Evolutionary conservation across 116 monocot genomes (phyloP), one percentile per base, ranked within the genome.

Genomic region (Cymodocea nodosa): DNA sequence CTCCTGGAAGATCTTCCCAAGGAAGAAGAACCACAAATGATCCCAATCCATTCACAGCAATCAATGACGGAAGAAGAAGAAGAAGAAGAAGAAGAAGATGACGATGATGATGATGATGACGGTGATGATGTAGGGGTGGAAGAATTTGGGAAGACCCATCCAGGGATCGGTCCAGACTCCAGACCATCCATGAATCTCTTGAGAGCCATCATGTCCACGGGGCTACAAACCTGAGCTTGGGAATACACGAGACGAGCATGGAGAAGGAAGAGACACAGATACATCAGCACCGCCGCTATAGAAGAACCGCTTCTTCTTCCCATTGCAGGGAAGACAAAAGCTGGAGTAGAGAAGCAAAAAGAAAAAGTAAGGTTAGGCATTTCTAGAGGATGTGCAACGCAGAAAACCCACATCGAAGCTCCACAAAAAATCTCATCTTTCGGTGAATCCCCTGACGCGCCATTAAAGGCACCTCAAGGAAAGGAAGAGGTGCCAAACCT

Each of bases 11-110:
- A 62, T 23, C 30, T 51, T 16, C 17, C 7, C 36, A 36, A 37
- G 23, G 57, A 57, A 57, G 20, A 13, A 23, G 57, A 57, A 48
- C 78, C 81, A 63, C 95, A 94, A 15, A 15, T 24, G 39, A 94
- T 70, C 50, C 94, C 94, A 14, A 24, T 16, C 90, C 84, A 90
- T 35, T 14, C 48, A 58, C 94, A 94, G 83, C 90, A 89, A 55
- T 68, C 58, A 19, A 70, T 63, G 3, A 23, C 15, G 34, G 60
- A 60, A 60, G 60, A 30, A 59, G 58, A 11, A 52, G 51, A 15
- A 54, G 55, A n/a, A n/a, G n/a, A n/a, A 56, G 60, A 17, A 50
- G 2, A 70, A 0, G 77, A 71, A 24, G 85, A 71, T 37, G 37
- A 68, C 0, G 77, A 75, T n/a, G 60, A 59, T 22, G 59, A 24